A percentile compares a stretch with the other conserved stretches of the same genome.
Conservation (phyloP, 331 rosid genomes). For the Erythrophleum ivorense region DNA sequence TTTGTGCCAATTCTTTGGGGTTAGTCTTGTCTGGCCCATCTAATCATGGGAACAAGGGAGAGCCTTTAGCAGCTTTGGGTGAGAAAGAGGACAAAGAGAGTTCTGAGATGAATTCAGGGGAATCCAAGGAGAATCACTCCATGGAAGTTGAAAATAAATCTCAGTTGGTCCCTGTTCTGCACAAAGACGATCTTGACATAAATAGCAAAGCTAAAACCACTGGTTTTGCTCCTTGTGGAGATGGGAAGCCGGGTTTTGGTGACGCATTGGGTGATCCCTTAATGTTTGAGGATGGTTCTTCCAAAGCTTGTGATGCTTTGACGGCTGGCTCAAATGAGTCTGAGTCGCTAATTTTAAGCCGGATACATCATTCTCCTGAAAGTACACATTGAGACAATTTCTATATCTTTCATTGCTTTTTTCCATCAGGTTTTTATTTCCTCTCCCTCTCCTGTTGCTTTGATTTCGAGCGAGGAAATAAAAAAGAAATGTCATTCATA, state of each 20-base stretch:
- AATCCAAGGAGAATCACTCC: conserved; percentile 28
- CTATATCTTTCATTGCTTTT: conserved; percentile 56
- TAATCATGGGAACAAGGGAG: conserved; percentile 43
- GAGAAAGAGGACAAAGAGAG: conserved; percentile 38
- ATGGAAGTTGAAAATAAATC: conserved; percentile 14
- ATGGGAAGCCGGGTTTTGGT: conserved; percentile 46
- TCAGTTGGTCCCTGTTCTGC: conserved; percentile 2
- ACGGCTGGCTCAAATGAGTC: conserved; percentile 71
- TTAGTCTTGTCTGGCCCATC: conserved; percentile 28
- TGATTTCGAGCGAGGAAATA: conserved; percentile 29
- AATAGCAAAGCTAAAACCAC: conserved; percentile 26
- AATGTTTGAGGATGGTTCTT: conserved; percentile 51
- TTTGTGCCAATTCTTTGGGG: not conserved
- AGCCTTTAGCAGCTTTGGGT: conserved; percentile 33
- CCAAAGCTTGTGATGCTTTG: conserved; percentile 66
- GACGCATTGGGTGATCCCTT: conserved; percentile 53
- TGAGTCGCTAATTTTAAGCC: conserved; percentile 80
- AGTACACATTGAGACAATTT: conserved; percentile 93
- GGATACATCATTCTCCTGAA: conserved; percentile 93
- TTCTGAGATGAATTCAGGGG: conserved; percentile 39
- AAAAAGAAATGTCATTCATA: conserved; percentile 28
- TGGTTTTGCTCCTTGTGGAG: conserved; percentile 18
- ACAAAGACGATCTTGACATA: conserved; percentile 4
- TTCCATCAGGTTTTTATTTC: conserved; percentile 36
- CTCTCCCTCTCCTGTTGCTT: conserved; percentile 31